Conservation (phyloP, 148 eudicot genomes). For the Bassia scoparia region DNA sequence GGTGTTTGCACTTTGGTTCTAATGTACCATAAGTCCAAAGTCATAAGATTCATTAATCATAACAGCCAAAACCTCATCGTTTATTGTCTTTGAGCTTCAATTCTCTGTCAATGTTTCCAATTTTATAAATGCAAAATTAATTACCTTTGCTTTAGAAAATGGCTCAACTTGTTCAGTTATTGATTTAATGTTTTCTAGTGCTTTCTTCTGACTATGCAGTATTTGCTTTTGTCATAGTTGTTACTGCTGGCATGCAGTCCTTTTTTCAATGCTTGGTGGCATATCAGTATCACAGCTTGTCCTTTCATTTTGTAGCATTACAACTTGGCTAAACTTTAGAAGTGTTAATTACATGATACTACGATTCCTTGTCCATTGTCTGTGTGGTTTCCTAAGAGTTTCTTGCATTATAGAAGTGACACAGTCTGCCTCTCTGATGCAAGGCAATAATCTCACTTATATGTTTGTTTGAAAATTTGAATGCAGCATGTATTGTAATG, state of each 20-base stretch:
- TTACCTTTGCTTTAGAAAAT: too few relatives aligned
- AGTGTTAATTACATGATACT: too few relatives aligned
- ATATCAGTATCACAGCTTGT: not conserved
- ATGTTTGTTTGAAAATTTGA: not conserved
- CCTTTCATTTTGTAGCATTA: too few relatives aligned
- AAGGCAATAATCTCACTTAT: not conserved
- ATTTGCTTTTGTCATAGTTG: not conserved
- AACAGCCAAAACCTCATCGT: not conserved
- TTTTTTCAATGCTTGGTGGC: not conserved
- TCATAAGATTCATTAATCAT: too few relatives aligned
- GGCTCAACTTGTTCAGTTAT: not conserved
- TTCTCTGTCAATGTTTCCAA: not conserved
- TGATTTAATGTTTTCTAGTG: not conserved
- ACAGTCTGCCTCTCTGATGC: not conserved
- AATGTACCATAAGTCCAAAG: too few relatives aligned
- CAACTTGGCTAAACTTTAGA: too few relatives aligned
- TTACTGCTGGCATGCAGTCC: not conserved
- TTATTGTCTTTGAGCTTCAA: not conserved
- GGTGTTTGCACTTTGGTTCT: not conserved
- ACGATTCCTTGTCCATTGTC: too few relatives aligned
- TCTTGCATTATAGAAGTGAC: not conserved
- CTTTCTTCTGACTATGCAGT: too few relatives aligned
- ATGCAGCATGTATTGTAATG: not conserved
- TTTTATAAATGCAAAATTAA: too few relatives aligned
- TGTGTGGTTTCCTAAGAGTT: not conserved